Base-by-base conservation (phyloP, 805 yeast genomes). In the Yamadazyma olivae region DNA sequence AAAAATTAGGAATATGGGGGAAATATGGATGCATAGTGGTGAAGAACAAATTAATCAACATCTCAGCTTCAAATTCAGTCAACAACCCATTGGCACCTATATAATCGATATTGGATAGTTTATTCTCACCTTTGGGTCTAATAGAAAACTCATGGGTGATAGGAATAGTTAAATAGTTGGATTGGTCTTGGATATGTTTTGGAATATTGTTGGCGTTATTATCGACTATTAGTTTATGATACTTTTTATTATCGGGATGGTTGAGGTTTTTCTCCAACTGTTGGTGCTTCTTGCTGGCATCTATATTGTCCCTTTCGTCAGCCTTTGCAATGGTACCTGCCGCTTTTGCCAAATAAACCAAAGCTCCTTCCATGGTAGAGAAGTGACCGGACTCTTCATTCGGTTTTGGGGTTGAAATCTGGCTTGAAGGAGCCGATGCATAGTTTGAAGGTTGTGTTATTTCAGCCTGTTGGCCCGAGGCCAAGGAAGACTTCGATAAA, bases 21-120 rank as follows among this genome's bases (percentile, higher is more conserved):
- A 84, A 90, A 56, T 79, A 90, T 2, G 96, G 96, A 57, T 87
- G 95, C 79, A 90, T 75, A 3, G 88, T 77, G 3, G 76, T 57
- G 54, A 86, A 86, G 57, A 85, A 90, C 35, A 79, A 54, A 25
- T 71, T 67, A 17, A 84, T 73, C 21, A 81, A 57, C 32, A 59
- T 61, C 30, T 65, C 71, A 2, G 90, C 87, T 50, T 82, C 87
- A 0, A 49, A 54, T 43, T 77, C 88, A 0, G 83, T 67, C 12
- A 90, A 51, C 34, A 87, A 68, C 16, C 76, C 75, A 28, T 60
- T 56, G n/a, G 57, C 57, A 0, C 57, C 59, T 32, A 86, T 81
- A 45, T 81, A 83, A 30, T 80, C 87, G 30, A 82, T 74, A 46
- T 75, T 81, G 0, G 77, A 59, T 13, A 86, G 52, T 32, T 56